Evolutionary conservation across 2,329 filamentous ascomycete genomes (phyloP).

Genomic region (Spiromastix sp.): DNA sequence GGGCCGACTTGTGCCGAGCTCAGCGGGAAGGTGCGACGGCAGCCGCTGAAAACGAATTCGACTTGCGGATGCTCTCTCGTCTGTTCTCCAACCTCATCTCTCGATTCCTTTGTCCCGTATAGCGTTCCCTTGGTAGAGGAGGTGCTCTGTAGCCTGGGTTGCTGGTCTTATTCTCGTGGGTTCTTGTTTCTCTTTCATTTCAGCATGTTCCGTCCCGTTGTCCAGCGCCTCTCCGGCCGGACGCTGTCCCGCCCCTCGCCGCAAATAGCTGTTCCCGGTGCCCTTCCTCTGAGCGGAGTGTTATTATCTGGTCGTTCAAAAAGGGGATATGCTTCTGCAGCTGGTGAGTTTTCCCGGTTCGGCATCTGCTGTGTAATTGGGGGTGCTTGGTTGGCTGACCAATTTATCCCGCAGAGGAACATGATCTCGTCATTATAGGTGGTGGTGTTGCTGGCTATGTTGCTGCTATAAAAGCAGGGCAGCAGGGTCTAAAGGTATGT

Average conservation of each 20-base stretch:
- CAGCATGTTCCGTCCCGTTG: constrained; percentile 43
- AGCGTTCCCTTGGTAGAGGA: no score
- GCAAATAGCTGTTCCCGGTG: constrained; percentile 26
- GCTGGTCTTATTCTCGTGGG: neutral
- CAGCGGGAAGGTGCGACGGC: no score
- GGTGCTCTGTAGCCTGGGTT: constrained; percentile 10
- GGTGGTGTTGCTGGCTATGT: constrained; percentile 98
- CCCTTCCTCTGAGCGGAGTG: constrained; percentile 28
- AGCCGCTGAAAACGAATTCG: no score
- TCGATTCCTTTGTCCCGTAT: no score
- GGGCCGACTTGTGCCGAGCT: no score
- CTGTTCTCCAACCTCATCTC: no score
- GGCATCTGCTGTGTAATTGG: neutral
- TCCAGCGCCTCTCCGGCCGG: constrained; percentile 41
- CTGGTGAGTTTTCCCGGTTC: constrained; percentile 23
- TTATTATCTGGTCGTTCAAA: constrained; percentile 42
- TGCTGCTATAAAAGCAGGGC: constrained; percentile 96
- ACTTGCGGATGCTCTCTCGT: no score
- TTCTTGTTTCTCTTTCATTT: constrained; percentile 15
- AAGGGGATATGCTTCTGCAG: constrained; percentile 47
- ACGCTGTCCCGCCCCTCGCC: constrained; percentile 28
- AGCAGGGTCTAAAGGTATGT: constrained; percentile 86
- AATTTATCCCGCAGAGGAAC: constrained; percentile 55
- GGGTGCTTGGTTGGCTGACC: constrained; percentile 13
- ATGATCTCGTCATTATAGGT: constrained; percentile 95